Evolutionary conservation across 1,284 basidiomycete species (phyloP).

Genomic region (Phaffia rhodozyma): DNA sequence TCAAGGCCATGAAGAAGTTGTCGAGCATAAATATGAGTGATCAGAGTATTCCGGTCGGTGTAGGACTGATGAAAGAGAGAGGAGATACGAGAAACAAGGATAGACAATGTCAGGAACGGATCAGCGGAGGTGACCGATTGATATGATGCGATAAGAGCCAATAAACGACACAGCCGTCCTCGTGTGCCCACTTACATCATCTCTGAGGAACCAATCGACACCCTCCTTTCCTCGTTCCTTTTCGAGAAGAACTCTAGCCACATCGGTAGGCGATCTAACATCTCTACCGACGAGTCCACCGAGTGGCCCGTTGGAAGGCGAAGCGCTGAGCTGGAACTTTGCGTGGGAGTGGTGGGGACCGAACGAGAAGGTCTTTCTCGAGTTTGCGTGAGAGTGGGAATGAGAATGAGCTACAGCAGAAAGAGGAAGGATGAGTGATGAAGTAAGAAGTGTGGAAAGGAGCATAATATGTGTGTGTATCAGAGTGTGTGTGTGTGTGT

Average conservation of each 20-base stretch:
- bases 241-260: slow-evolving; percentile 25
- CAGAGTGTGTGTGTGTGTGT: no score
- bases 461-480: no score
- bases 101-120: slow-evolving; percentile 26
- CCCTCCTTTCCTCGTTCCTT: slow-evolving; percentile 26
- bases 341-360: slow-evolving; percentile 63
- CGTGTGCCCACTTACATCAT: slow-evolving; percentile 31
- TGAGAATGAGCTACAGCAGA: neutral
- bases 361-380: slow-evolving; percentile 65
- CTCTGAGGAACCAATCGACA: slow-evolving; percentile 31
- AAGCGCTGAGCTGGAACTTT: slow-evolving; percentile 44
- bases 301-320: neutral
- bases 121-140: no score
- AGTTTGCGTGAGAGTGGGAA: slow-evolving; percentile 24
- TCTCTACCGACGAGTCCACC: slow-evolving; percentile 12
- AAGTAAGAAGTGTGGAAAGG: no score
- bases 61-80: slow-evolving; percentile 67
- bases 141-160: no score
- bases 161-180: no score
- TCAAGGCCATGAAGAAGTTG: slow-evolving; percentile 72
- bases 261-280: slow-evolving; percentile 14
- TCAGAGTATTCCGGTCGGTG: slow-evolving; percentile 66
- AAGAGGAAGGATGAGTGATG: no score
- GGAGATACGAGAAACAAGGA: slow-evolving; percentile 32
- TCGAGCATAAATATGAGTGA: slow-evolving; percentile 70